A percentile compares a stretch with the other conserved stretches of the same genome.
Conservation (phyloP, 495 filamentous ascomycete species). For the Hypoxylon crocopeplum region DNA sequence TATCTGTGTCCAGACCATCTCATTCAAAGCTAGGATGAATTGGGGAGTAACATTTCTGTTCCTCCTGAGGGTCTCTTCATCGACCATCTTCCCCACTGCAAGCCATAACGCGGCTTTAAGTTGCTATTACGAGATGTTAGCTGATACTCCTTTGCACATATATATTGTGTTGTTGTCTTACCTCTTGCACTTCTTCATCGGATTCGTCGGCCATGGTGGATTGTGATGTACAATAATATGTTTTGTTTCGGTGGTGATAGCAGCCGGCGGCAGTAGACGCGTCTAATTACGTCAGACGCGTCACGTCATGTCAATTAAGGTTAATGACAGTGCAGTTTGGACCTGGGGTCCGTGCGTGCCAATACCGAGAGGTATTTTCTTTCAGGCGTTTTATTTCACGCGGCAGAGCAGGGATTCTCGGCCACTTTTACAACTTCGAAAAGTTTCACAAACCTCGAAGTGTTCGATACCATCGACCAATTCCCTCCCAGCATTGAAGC, state of each 20-base stretch:
- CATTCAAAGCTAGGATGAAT: constrained; percentile 91
- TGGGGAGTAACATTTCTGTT: constrained; percentile 90
- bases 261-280: too few relatives aligned
- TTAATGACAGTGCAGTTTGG: too few relatives aligned
- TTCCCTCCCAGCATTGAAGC: neutral
- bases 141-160: neutral
- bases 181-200: constrained; percentile 43
- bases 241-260: too few relatives aligned
- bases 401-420: constrained; percentile 4
- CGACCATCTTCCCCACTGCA: constrained; percentile 85
- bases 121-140: constrained; percentile 57
- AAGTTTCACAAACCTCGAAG: constrained; percentile 22
- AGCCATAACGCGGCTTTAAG: constrained; percentile 96
- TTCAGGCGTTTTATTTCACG: constrained; percentile 23
- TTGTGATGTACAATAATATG: too few relatives aligned
- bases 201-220: constrained; percentile 38
- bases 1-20: constrained; percentile 90
- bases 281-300: too few relatives aligned
- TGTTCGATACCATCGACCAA: neutral
- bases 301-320: too few relatives aligned
- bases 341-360: too few relatives aligned
- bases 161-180: constrained; percentile 3
- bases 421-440: constrained; percentile 2
- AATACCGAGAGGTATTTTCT: neutral
- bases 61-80: constrained; percentile 77